Percentiles rank a stretch among this genome's conserved stretches.
Conservation (phyloP, 2,329 filamentous ascomycete species). For the Pseudocercospora vitis region DNA sequence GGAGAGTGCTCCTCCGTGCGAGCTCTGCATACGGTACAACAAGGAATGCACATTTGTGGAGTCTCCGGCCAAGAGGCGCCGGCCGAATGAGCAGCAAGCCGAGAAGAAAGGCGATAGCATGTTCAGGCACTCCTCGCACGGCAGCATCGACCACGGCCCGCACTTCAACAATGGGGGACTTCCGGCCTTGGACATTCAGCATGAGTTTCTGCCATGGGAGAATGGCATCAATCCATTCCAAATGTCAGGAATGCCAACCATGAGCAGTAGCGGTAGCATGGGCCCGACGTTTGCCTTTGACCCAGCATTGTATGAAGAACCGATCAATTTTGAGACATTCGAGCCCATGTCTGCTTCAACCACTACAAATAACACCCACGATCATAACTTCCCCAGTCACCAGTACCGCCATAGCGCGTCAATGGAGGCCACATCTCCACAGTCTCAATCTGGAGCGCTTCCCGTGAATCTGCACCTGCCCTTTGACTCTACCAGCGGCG, state of each 20-base stretch:
- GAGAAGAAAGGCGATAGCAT: constrained; percentile 17
- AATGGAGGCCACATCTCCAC: constrained; percentile 31
- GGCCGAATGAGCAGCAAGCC: constrained; percentile 33
- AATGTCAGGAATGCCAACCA: constrained; percentile 27
- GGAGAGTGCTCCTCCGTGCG: constrained; percentile 45
- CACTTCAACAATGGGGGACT: constrained; percentile 26
- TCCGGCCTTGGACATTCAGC: constrained; percentile 30
- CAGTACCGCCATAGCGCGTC: constrained; percentile 26
- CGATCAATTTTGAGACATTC: constrained; percentile 31
- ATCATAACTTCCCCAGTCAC: constrained; percentile 10
- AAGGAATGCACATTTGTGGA: constrained; percentile 50
- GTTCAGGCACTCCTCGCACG: constrained; percentile 23
- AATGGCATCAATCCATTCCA: constrained; percentile 32
- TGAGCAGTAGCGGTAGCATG: constrained; percentile 24
- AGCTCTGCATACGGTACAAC: constrained; percentile 45
- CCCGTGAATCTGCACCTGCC: constrained; percentile 30
- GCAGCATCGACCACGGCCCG: constrained; percentile 22
- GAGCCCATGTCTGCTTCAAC: constrained; percentile 32
- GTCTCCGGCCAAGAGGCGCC: constrained; percentile 36
- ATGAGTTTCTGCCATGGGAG: constrained; percentile 33
- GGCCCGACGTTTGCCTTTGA: constrained; percentile 33
- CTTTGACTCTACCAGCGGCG: constrained; percentile 32
- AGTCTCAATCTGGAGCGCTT: constrained; percentile 22
- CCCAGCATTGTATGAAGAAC: constrained; percentile 33
- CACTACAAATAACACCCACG: constrained; percentile 18